These are phyloP conservation scores for Coniochaeta sp. DNA, from an alignment of 2,329 filamentous ascomycete genomes.

Conservation along the genomic window DNA sequence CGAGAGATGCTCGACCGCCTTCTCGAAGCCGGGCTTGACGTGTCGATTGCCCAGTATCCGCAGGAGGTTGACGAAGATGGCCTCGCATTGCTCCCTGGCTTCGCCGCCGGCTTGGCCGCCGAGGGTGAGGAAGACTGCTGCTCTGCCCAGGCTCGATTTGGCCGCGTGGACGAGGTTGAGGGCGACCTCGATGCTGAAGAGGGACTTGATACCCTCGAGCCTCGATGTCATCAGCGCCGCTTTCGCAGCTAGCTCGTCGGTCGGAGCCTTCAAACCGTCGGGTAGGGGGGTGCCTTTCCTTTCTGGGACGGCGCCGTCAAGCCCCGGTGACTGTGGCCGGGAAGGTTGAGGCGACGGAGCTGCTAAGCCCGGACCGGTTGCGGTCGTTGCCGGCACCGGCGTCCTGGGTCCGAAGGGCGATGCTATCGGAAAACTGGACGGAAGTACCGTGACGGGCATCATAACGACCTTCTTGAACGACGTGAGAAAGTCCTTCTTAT, in stretches of 20 bases:
- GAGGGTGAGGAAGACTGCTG: slow-evolving; percentile 72
- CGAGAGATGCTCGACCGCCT: slow-evolving; percentile 83
- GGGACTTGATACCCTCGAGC: slow-evolving; percentile 85
- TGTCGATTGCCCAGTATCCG: slow-evolving; percentile 80
- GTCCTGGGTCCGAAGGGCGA: slow-evolving; percentile 48
- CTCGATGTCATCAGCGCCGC: slow-evolving; percentile 95
- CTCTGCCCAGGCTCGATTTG: slow-evolving; percentile 79
- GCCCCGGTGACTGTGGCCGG: slow-evolving; percentile 41
- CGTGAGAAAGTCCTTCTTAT: slow-evolving; percentile 91
- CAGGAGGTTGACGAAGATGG: slow-evolving; percentile 79
- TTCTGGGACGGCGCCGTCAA: slow-evolving; percentile 23
- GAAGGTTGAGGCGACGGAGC: slow-evolving; percentile 31
- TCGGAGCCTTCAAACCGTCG: slow-evolving; percentile 54
- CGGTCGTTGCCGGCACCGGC: slow-evolving; percentile 13
- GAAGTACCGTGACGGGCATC: slow-evolving; percentile 92
- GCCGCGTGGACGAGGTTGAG: slow-evolving; percentile 82
- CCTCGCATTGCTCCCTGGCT: slow-evolving; percentile 79
- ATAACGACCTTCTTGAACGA: slow-evolving; percentile 99
- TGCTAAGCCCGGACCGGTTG: slow-evolving; percentile 21
- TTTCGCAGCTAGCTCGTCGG: slow-evolving; percentile 88
- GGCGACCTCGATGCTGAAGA: slow-evolving; percentile 95
- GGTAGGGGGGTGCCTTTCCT: slow-evolving; percentile 36
- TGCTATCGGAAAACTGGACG: slow-evolving; percentile 49
- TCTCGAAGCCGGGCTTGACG: slow-evolving; percentile 88
- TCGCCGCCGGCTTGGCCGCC: slow-evolving; percentile 75